Evolutionary conservation across 495 filamentous ascomycete genomes (phyloP), one percentile per base, ranked within the genome.

Genomic region (Xylaria venustula): DNA sequence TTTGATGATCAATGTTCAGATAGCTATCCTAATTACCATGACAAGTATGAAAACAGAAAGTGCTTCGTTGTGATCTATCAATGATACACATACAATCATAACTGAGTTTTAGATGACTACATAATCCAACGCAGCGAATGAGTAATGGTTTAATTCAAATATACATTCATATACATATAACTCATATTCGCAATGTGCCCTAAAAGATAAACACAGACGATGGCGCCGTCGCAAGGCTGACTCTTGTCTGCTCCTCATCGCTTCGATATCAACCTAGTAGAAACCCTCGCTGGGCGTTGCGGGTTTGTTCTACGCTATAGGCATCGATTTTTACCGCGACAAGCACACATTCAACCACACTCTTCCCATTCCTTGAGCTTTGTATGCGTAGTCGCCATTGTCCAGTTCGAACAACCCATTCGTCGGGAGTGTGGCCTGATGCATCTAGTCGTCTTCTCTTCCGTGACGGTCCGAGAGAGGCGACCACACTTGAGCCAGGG

Each of bases 361-460:
- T 64, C 72, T 83, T 79, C 63, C 73, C 74, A 62, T 76, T 72
- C 62, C 73, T 78, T 32, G 61, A 71, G 14, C 72, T 75, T 64
- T 89, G 87, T 22, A 96, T 86, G 17, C 85, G 77, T 55, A 97
- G 62, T 52, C 91, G 76, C 91, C 92, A 98, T 74, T 93, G 92
- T 1, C 88, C 92, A 17, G 78, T 88, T 47, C 80, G 84, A 12
- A 97, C 80, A 26, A 92, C 76, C 90, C 90, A 96, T 42, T 85
- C 82, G 8, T 77, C 75, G 40, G 67, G 63, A 17, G 67, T 63
- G 17, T 68, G 66, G 14, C 65, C 67, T 36, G 66, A 67, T 19
- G 65, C 8, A 41, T 78, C 77, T 30, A 75, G 54, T 66, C 65
- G 83, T 71, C 71, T 80, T 79, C 69, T 81, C 78, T 78, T 88